Conservation (phyloP, 148 eudicot genomes). For the Camellia japonica region DNA sequence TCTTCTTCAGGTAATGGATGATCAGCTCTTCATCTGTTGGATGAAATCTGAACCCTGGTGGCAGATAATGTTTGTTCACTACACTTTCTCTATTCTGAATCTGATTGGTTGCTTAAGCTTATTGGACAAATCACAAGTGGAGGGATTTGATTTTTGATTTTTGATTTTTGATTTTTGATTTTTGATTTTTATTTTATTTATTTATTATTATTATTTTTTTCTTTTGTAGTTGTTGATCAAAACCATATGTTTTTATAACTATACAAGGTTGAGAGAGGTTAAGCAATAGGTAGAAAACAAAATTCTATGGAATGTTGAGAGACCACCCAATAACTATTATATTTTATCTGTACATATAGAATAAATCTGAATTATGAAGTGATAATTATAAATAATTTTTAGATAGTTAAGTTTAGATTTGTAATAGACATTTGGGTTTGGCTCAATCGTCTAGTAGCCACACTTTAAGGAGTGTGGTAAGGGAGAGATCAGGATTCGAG, state of each 20-base stretch:
- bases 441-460: too few relatives aligned
- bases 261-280: neutral
- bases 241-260: neutral
- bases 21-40: conserved; percentile 39
- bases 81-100: neutral
- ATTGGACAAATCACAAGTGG: neutral
- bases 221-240: neutral
- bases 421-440: too few relatives aligned
- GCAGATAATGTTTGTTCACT: conserved; percentile 1
- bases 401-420: too few relatives aligned
- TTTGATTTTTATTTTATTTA: neutral
- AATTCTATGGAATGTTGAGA: neutral
- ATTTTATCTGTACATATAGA: too few relatives aligned
- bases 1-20: conserved; percentile 24
- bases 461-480: too few relatives aligned
- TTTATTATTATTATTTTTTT: too few relatives aligned
- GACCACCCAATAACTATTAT: neutral
- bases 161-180: neutral
- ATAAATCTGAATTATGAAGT: too few relatives aligned
- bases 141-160: neutral
- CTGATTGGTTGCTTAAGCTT: neutral
- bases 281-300: neutral
- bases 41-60: conserved; percentile 36
- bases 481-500: too few relatives aligned
- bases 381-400: too few relatives aligned